These are phyloP conservation scores for Phlyctochytrium bullatum DNA, from an alignment of 192 early-diverging fungal species.

Conservation along the genomic window DNA sequence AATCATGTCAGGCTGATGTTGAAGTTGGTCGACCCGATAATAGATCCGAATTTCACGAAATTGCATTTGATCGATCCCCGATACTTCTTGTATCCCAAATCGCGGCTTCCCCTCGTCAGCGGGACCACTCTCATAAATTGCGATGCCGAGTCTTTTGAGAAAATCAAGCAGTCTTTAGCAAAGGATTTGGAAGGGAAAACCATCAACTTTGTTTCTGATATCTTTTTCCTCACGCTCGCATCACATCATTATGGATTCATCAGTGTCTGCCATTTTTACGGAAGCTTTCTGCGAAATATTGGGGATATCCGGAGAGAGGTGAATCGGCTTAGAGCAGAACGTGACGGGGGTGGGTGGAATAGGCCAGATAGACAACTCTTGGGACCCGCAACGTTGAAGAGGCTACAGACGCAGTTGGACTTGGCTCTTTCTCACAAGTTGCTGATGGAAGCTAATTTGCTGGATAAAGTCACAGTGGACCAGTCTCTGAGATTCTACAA, in stretches of 20 bases:
- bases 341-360: conserved; percentile 41
- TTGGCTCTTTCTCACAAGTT: conserved; percentile 63
- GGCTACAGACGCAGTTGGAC: conserved; percentile 62
- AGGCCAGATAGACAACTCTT: conserved; percentile 4
- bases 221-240: conserved; percentile 78
- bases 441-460: conserved; percentile 71
- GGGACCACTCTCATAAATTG: conserved; percentile 75
- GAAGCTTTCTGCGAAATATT: conserved; percentile 63
- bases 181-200: conserved; percentile 20
- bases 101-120: conserved; percentile 59
- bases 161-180: conserved; percentile 37
- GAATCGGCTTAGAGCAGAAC: conserved; percentile 57
- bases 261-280: conserved; percentile 66
- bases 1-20: conserved; percentile 69
- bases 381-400: conserved; percentile 22
- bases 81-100: conserved; percentile 53
- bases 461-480: conserved; percentile 69
- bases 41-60: conserved; percentile 72
- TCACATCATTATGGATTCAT: conserved; percentile 80
- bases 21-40: conserved; percentile 78
- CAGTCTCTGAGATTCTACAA: conserved; percentile 77
- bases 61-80: conserved; percentile 72
- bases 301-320: conserved; percentile 70
- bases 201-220: conserved; percentile 85
- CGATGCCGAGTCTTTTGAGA: conserved; percentile 64